Conservation (phyloP, 148 eudicot genomes). For the Rhododendron mucronatum region DNA sequence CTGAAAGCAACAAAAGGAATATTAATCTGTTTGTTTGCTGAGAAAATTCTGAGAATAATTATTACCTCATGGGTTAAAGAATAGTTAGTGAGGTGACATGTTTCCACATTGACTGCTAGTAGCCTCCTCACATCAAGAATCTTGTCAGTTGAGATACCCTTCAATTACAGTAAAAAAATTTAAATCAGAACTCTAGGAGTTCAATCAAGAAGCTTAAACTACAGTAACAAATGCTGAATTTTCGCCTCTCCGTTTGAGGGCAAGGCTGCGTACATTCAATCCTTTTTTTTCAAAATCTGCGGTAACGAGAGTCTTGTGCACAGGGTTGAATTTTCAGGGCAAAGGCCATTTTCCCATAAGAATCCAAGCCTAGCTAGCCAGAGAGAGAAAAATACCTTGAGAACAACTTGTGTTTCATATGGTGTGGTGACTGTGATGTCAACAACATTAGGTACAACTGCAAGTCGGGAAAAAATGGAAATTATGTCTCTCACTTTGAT, state of each 20-base stretch:
- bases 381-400: conserved; percentile 47
- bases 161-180: conserved; percentile 10
- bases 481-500: neutral
- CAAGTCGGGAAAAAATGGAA: conserved; percentile 7
- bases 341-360: neutral
- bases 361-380: neutral
- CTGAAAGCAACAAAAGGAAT: neutral
- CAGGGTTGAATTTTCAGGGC: neutral
- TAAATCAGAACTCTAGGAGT: neutral
- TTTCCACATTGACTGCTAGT: conserved; percentile 72
- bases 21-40: neutral
- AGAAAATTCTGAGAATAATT: neutral
- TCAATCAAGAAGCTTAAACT: neutral
- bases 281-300: neutral
- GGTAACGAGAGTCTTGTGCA: neutral
- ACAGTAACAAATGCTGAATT: neutral
- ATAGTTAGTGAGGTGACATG: conserved; percentile 86
- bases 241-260: neutral
- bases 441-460: conserved; percentile 84
- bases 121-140: conserved; percentile 81
- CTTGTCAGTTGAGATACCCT: conserved; percentile 96
- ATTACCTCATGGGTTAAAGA: conserved; percentile 90
- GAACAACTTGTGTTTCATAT: conserved; percentile 71
- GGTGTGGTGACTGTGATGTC: conserved; percentile 84
- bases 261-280: neutral